Evolutionary conservation across 2,329 filamentous ascomycete species (phyloP).

Genomic region (Venturia aucupariae): DNA sequence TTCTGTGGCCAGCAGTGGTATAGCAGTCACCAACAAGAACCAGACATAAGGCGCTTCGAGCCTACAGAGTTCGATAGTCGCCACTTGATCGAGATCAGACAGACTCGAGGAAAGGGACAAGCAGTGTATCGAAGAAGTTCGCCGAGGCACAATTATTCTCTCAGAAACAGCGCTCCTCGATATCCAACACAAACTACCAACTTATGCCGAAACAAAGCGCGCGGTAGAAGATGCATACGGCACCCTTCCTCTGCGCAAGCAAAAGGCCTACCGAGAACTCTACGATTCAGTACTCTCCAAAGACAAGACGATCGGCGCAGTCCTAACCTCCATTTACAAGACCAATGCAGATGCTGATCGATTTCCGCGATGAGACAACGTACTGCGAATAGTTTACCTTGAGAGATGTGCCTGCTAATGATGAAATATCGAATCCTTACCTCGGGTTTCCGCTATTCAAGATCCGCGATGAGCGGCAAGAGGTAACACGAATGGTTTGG

Average conservation of each 20-base stretch:
- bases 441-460: neutral
- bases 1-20: neutral
- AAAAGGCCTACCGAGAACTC: neutral
- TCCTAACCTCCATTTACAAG: neutral
- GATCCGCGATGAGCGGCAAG: neutral
- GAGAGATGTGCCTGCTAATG: neutral
- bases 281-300: no score
- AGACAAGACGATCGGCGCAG: neutral
- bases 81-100: neutral
- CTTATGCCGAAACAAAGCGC: no score
- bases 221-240: neutral
- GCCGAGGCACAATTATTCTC: neutral
- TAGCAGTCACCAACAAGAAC: neutral
- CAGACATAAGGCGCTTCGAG: neutral
- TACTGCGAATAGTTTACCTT: neutral
- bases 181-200: no score
- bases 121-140: neutral
- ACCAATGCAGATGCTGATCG: no score
- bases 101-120: neutral
- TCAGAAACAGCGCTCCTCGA: neutral
- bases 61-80: neutral
- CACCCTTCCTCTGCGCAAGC: neutral
- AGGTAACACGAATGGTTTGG: neutral
- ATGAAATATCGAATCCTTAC: neutral
- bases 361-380: neutral